phyloP scores from a whole-genome alignment of 2,329 filamentous ascomycete species.

The Trichoderma sp. region DNA sequence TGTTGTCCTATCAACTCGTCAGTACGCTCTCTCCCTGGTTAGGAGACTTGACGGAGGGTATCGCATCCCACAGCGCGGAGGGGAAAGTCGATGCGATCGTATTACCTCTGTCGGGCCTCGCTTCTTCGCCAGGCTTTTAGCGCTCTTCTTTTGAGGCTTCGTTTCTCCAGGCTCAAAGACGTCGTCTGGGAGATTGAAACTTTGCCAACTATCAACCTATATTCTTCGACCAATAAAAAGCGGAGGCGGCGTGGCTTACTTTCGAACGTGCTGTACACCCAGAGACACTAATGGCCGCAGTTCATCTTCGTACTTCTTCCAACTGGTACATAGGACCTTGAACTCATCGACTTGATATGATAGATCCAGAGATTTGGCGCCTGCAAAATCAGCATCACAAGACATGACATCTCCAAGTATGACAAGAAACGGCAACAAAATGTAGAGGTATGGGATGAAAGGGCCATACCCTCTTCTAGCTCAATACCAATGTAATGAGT shows the following conservation, averaged over 20 bases:
- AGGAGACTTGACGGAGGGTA: background rate
- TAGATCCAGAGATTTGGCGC: slow-evolving; percentile 73
- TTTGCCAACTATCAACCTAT: slow-evolving; percentile 52
- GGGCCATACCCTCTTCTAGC: slow-evolving; percentile 69
- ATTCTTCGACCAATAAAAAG: background rate
- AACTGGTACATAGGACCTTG: slow-evolving; percentile 77
- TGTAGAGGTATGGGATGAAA: background rate
- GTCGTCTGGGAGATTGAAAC: slow-evolving; percentile 85
- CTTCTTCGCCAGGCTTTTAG: slow-evolving; percentile 51
- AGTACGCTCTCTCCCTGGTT: slow-evolving; percentile 33
- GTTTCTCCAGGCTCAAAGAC: slow-evolving; percentile 82
- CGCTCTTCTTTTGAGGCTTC: slow-evolving; percentile 64
- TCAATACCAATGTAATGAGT: slow-evolving; percentile 94
- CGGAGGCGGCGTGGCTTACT: slow-evolving; percentile 59
- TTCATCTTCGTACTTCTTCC: slow-evolving; percentile 75
- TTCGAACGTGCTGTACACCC: slow-evolving; percentile 81
- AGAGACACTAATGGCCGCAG: slow-evolving; percentile 66
- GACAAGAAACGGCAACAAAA: background rate
- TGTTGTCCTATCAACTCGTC: slow-evolving; percentile 42
- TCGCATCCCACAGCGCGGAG: slow-evolving; percentile 27
- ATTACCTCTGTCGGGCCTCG: slow-evolving; percentile 54
- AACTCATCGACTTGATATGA: slow-evolving; percentile 85
- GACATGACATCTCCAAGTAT: background rate
- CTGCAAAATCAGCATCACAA: slow-evolving; percentile 48
- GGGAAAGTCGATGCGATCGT: slow-evolving; percentile 32